Evolutionary conservation across 202 grass and related monocot species (phyloP), one percentile per base, ranked within the genome.

Genomic region (Schoenoplectus tabernaemontani): DNA sequence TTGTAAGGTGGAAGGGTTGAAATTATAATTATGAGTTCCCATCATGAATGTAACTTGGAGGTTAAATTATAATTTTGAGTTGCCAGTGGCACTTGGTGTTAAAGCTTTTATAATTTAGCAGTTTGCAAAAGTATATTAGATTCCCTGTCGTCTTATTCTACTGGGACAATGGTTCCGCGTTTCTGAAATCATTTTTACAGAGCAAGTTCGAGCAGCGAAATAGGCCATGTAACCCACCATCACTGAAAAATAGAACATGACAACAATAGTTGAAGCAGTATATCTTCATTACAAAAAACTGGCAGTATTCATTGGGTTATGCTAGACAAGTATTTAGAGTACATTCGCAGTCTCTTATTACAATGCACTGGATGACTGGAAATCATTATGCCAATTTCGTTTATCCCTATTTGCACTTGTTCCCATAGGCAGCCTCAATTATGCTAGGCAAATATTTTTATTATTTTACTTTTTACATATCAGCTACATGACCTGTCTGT

Each of bases 401-500:
- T 23, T 41, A 4, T 19, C 32, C 5, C 33, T 22, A 11, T 22
- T 44, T 73, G 11, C 44, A 51, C 2, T 51, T 72, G 11, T 48
- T 72, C 20, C 13, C 17, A 51, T 51, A 51, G 3, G 48, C 48
- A 11, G 13, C 48, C 15, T 51, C 48, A 51, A 51, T 51, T 15
- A 51, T 51, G 0, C 48, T 51, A 51, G 3, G 47, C 12, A 51
- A 51, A 13, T 4, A 51, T 51, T 17, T 17, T 4, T 58, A 13
- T 53, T 23, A n/a, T n/a, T n/a, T n/a, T n/a, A n/a, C n/a, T 7
- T 62, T 71, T 91, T 71, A 97, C 86, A 94, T 94, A 28, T 89
- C 89, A 9, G 88, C 78, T 1, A 66, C 33, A 64, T 81, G 86
- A 53, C 85, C 30, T 17, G 77, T 63, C 38, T 90, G 77, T 20